Evolutionary conservation across 805 yeast genomes (phyloP), one percentile per base, ranked within the genome.

Genomic region (Cyberlindnera veronae): DNA sequence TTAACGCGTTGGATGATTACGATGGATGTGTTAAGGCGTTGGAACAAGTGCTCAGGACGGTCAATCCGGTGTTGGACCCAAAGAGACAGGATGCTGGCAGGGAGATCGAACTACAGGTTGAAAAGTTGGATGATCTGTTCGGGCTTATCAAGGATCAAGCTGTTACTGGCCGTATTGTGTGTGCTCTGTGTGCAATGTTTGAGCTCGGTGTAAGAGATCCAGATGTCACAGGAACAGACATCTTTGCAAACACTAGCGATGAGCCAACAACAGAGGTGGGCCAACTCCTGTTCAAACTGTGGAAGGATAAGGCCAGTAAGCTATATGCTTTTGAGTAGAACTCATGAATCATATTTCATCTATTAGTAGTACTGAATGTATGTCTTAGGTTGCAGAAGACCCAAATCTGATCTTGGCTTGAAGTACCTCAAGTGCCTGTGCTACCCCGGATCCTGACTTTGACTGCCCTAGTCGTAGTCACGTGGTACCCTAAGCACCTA

Each of bases 91-190:
- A 44, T 27, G 30, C 24, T 7, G 46, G 45, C 2, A 12, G 28
- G 3, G 36, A 32, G 4, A 16, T 22, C 16, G 38, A 42, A 3
- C 11, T 42, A 14, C 19, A 39, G 6, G 33, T 47, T 3, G 36
- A 43, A 6, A 28, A 37, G 13, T 36, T 63, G 15, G 58, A 55
- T 17, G 48, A 51, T 6, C 19, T 64, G 5, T 42, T 55, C 14
- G 49, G 46, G 1, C 39, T 61, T 29, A 53, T 58, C 4, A 49
- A 57, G 29, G 45, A 54, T 3, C 54, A 55, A 14, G 44, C 45
- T 9, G 55, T 66, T 7, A 66, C 69, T 3, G 66, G 64, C 6
- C 53, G 67, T 30, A 62, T 61, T 9, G 41, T 64, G 6, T 62
- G 67, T 45, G 55, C 61, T 13, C 38, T 64, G 29, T 67, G 69